phyloP scores from a whole-genome alignment of 805 yeast species.

The Tetrapisispora taiwanensis region DNA sequence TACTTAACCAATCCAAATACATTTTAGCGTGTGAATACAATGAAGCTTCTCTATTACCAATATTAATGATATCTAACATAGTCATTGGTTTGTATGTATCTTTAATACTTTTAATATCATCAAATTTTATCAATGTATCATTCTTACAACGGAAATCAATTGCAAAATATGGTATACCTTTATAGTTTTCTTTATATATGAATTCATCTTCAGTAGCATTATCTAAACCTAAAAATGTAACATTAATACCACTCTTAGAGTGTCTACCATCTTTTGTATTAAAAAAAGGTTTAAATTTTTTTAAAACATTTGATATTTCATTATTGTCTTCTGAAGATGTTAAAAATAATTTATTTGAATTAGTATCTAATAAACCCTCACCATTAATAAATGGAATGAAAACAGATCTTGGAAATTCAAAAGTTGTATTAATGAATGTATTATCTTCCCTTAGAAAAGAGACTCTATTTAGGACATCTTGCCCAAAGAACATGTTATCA shows the following conservation, averaged over 20 bases:
- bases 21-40: slow-evolving; percentile 72
- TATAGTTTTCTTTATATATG: slow-evolving; percentile 32
- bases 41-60: slow-evolving; percentile 42
- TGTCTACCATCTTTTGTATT: slow-evolving; percentile 11
- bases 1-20: slow-evolving; percentile 74
- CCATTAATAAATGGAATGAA: slow-evolving; percentile 31
- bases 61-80: slow-evolving; percentile 8
- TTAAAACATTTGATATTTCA: not conserved
- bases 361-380: slow-evolving; percentile 17
- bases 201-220: not conserved
- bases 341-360: slow-evolving; percentile 5
- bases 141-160: slow-evolving; percentile 36
- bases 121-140: slow-evolving; percentile 2
- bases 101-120: not conserved
- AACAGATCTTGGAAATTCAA: slow-evolving; percentile 33
- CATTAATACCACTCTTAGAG: slow-evolving; percentile 10
- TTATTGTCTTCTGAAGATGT: slow-evolving; percentile 4
- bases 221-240: slow-evolving; percentile 20
- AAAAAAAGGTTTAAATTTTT: not conserved
- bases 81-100: not conserved
- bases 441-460: slow-evolving; percentile 45
- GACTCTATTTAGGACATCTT: slow-evolving; percentile 43
- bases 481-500: slow-evolving; percentile 31
- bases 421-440: slow-evolving; percentile 36
- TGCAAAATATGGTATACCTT: slow-evolving; percentile 57